Evolutionary conservation across 1,284 basidiomycete genomes (phyloP), one percentile per base, ranked within the genome.

Genomic region (Termitomyces sp.): DNA sequence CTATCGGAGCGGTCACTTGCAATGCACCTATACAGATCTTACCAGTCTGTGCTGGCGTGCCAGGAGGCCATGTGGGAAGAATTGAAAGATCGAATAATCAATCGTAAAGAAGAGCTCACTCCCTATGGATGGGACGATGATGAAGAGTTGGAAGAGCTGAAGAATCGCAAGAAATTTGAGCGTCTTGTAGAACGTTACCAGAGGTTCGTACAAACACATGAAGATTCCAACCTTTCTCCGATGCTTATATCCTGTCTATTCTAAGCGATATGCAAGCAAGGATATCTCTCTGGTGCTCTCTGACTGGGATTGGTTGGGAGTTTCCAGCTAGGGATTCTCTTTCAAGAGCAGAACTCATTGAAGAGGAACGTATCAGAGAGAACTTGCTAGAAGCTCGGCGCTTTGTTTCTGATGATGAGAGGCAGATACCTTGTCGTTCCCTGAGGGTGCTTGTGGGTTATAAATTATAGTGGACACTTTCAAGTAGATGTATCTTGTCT

Each of bases 41-140:
- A 81, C 52, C 77, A 80, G 57, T 66, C 72, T 28, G 83, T 90
- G n/a, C 64, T 88, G 10, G 82, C 81, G 9, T 83, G 80, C 58
- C 79, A 83, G 66, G 87, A 90, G 65, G 82, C 85, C 37, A 87
- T 90, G 84, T 90, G 86, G 86, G 86, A 88, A 56, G 86, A 87
- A 57, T 72, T 90, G 50, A 76, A 77, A 56, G 80, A 81, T 58
- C 73, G 78, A 50, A 74, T 84, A 63, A 72, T 77, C 42, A 80
- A 81, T 57, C 71, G 77, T 49, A 75, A 72, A 51, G 70, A 74
- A 6, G 72, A 78, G 54, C 65, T 88, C 46, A 63, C 67, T 50
- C 73, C 72, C 21, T 76, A 80, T 60, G 86, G 86, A 13, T 89
- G 86, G 87, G 80, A 83, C 43, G 80, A 79, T 55, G 80, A 81